Evolutionary conservation across 2,329 filamentous ascomycete genomes (phyloP).

Genomic region (Venturia aucupariae): DNA sequence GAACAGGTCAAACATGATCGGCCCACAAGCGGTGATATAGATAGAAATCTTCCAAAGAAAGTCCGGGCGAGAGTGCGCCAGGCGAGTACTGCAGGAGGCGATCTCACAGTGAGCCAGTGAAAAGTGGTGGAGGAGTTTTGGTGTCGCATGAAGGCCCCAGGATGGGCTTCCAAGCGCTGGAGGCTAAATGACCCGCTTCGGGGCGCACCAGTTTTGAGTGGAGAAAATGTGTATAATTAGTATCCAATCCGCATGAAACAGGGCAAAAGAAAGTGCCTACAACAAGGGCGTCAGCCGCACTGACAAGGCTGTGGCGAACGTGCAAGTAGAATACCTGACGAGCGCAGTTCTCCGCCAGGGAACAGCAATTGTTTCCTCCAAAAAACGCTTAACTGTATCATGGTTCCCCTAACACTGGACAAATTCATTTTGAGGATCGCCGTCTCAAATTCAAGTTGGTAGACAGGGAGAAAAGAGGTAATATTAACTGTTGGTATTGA

Average conservation of each 20-base stretch:
- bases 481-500: background rate
- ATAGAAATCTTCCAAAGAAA: background rate
- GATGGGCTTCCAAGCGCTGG: background rate
- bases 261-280: background rate
- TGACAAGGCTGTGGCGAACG: background rate
- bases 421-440: too few species aligned
- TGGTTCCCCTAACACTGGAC: too few species aligned
- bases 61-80: background rate
- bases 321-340: background rate
- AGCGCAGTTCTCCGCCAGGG: too few species aligned
- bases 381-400: too few species aligned
- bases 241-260: background rate
- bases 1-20: background rate
- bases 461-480: background rate
- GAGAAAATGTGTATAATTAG: conserved; percentile 3
- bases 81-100: background rate
- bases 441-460: too few species aligned
- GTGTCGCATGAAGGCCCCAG: background rate
- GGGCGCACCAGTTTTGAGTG: background rate
- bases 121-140: background rate
- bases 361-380: too few species aligned
- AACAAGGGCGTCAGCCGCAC: background rate
- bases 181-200: background rate
- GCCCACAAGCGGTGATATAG: background rate
- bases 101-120: conserved; percentile 1